Evolutionary conservation across 2,329 filamentous ascomycete species (phyloP).

Genomic region (Claviceps digitariae): DNA sequence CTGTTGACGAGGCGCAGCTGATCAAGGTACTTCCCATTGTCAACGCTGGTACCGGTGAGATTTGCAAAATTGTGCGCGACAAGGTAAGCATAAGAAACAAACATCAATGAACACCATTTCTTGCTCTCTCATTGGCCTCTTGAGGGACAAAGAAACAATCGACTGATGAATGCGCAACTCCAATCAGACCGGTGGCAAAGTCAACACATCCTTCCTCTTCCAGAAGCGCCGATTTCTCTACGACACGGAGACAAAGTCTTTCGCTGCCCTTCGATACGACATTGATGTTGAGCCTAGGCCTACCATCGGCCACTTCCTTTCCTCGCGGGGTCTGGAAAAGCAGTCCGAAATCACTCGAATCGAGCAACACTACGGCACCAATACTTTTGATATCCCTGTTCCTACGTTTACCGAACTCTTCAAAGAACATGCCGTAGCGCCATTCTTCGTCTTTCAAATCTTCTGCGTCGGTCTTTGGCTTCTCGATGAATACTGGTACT

Average conservation of each 20-base stretch:
- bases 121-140: neutral
- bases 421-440: slow-evolving; percentile 94
- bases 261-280: slow-evolving; percentile 68
- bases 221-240: slow-evolving; percentile 96
- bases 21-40: slow-evolving; percentile 88
- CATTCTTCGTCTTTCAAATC: slow-evolving; percentile 98
- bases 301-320: slow-evolving; percentile 62
- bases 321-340: slow-evolving; percentile 59
- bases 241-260: slow-evolving; percentile 55
- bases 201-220: slow-evolving; percentile 80
- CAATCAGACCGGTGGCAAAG: slow-evolving; percentile 52
- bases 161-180: neutral
- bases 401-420: slow-evolving; percentile 92
- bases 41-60: slow-evolving; percentile 81
- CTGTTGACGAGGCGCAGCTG: slow-evolving; percentile 59
- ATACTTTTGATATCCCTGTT: slow-evolving; percentile 95
- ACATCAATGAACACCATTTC: neutral
- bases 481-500: slow-evolving; percentile 99
- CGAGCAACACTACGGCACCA: slow-evolving; percentile 86
- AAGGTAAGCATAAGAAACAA: slow-evolving; percentile 36
- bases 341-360: slow-evolving; percentile 65
- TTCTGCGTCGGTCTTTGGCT: slow-evolving; percentile 98
- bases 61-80: slow-evolving; percentile 69
- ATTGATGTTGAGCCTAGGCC: slow-evolving; percentile 82
- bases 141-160: neutral